Evolutionary conservation across 1,139 yeast genomes (phyloP).

Genomic region (Yueomyces sp.): DNA sequence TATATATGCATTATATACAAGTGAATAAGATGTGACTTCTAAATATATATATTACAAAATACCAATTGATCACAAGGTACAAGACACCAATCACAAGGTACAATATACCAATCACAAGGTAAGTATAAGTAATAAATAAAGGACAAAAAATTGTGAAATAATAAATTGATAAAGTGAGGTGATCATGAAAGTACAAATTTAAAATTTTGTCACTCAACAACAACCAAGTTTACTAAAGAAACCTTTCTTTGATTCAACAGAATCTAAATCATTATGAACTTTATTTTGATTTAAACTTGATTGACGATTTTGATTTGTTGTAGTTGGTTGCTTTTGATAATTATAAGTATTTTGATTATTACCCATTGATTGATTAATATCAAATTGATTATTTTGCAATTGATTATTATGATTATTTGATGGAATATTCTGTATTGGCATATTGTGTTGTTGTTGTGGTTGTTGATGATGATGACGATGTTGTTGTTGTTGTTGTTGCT

Average conservation of each 20-base stretch:
- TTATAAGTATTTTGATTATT: conserved; percentile 7
- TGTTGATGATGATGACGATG: conserved; percentile 10
- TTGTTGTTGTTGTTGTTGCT: conserved; percentile 18
- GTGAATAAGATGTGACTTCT: no score
- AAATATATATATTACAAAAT: no score
- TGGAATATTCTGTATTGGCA: conserved; percentile 2
- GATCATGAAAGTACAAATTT: no score
- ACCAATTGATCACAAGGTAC: no score
- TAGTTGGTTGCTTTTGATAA: conserved; percentile 18
- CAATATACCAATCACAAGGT: no score
- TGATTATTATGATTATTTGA: not conserved
- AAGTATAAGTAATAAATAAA: no score
- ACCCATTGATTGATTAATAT: not conserved
- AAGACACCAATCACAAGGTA: no score
- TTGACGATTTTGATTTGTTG: conserved; percentile 7
- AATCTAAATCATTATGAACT: conserved; percentile 12
- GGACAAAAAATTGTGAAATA: no score
- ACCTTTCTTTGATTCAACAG: conserved; percentile 23
- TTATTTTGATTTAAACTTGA: conserved; percentile 19
- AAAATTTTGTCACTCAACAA: conserved; percentile 14
- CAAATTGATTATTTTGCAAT: not conserved
- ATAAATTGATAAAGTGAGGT: no score
- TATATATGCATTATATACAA: no score
- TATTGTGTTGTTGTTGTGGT: conserved; percentile 4
- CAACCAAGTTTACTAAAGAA: conserved; percentile 28